A percentile compares a stretch with the other conserved stretches of the same genome.
Conservation (phyloP, 306 rosid genomes). For the Malus fusca region DNA sequence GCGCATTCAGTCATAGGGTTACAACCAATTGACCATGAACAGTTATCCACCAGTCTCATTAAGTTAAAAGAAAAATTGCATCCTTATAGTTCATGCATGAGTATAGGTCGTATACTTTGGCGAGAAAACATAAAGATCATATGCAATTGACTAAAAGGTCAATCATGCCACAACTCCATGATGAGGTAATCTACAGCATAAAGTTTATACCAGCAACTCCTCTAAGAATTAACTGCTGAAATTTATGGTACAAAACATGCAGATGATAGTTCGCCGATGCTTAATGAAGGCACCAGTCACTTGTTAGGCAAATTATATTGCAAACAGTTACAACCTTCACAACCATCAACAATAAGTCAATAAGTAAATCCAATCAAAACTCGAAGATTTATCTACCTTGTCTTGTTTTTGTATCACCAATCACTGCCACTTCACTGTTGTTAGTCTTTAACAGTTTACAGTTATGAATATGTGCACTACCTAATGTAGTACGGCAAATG, state of each 20-base stretch:
- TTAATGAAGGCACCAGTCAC: neutral
- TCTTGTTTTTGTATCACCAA: neutral
- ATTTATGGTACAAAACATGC: neutral
- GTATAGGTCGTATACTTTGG: neutral
- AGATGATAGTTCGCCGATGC: neutral
- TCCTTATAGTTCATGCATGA: neutral
- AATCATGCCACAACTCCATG: neutral
- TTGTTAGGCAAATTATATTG: neutral
- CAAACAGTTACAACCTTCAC: neutral
- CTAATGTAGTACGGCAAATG: neutral
- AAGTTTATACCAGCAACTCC: neutral
- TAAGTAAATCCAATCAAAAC: neutral
- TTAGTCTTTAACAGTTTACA: neutral
- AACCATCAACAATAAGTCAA: too few species aligned
- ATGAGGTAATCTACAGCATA: neutral
- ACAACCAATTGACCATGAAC: neutral
- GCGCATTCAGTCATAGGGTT: neutral
- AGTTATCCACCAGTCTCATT: neutral
- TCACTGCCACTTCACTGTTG: neutral
- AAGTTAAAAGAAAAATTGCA: neutral
- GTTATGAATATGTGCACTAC: neutral
- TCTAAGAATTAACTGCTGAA: neutral
- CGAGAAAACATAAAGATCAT: neutral
- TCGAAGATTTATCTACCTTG: neutral
- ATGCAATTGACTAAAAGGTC: neutral